Percentiles rank a stretch among this genome's conserved stretches.
phyloP scores from a whole-genome alignment of 345 rosid species.

The Heritiera littoralis region DNA sequence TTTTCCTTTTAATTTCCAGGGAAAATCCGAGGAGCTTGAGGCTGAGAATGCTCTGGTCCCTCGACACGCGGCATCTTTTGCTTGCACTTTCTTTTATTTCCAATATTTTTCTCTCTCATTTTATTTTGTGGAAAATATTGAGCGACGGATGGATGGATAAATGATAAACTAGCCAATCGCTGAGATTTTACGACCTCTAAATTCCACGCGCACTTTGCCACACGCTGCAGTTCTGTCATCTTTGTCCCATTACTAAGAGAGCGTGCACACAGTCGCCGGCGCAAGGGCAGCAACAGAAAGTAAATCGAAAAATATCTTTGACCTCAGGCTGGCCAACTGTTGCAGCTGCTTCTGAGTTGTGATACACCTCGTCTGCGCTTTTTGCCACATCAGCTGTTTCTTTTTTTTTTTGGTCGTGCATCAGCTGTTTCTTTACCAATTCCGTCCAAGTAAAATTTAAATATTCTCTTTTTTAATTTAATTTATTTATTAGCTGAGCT shows the following conservation, averaged over 20 bases:
- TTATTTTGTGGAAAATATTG: slow-evolving; percentile 29
- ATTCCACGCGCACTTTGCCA: background rate
- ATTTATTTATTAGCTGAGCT: background rate
- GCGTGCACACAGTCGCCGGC: too few relatives aligned
- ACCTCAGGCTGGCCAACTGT: too few relatives aligned
- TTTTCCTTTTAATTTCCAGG: slow-evolving; percentile 13
- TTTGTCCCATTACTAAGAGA: background rate
- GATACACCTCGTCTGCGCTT: slow-evolving; percentile 25
- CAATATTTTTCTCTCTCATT: background rate
- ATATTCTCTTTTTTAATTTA: background rate
- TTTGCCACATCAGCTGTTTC: slow-evolving; percentile 37
- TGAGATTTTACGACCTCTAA: slow-evolving; percentile 10
- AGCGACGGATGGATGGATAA: slow-evolving; percentile 15
- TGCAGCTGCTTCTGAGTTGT: background rate
- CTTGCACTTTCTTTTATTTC: background rate
- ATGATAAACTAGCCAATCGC: background rate
- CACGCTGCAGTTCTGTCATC: background rate
- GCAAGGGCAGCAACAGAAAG: too few relatives aligned
- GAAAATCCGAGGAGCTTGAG: slow-evolving; percentile 56
- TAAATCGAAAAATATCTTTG: too few relatives aligned
- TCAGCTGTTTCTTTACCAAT: too few relatives aligned
- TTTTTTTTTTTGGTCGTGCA: too few relatives aligned
- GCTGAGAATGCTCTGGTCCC: slow-evolving; percentile 40
- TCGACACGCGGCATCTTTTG: slow-evolving; percentile 36
- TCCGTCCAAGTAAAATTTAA: background rate